phyloP scores from a whole-genome alignment of 495 filamentous ascomycete species.

The Cercophora scortea region DNA sequence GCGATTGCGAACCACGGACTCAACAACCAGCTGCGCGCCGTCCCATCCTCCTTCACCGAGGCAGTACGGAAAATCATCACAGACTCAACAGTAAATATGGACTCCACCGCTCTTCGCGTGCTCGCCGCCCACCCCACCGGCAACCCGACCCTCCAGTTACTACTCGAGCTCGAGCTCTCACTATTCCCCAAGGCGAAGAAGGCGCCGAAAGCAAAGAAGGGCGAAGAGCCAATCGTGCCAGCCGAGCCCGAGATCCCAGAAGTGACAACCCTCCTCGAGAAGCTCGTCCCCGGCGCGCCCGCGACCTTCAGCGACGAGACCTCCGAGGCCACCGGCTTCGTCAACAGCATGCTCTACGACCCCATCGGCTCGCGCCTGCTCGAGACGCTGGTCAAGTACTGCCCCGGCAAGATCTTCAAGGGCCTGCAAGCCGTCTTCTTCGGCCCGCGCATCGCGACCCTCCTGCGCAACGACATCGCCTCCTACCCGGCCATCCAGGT shows the following conservation, averaged over 20 bases:
- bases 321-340: slow-evolving; percentile 49
- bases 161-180: slow-evolving; percentile 75
- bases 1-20: slow-evolving; percentile 16
- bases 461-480: slow-evolving; percentile 83
- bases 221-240: slow-evolving; percentile 12
- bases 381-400: slow-evolving; percentile 71
- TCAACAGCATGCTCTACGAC: slow-evolving; percentile 82
- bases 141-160: slow-evolving; percentile 80
- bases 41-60: slow-evolving; percentile 69
- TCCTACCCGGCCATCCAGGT: slow-evolving; percentile 74
- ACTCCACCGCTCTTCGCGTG: slow-evolving; percentile 64
- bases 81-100: slow-evolving; percentile 61
- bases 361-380: slow-evolving; percentile 80
- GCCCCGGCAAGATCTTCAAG: slow-evolving; percentile 86
- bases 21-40: slow-evolving; percentile 40
- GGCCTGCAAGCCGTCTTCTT: slow-evolving; percentile 67
- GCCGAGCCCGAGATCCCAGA: background rate
- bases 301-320: slow-evolving; percentile 33
- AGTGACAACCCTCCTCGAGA: slow-evolving; percentile 22
- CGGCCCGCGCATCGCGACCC: slow-evolving; percentile 61
- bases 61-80: slow-evolving; percentile 72
- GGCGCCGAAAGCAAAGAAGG: slow-evolving; percentile 17
- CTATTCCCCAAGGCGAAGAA: slow-evolving; percentile 57
- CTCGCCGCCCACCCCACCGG: slow-evolving; percentile 81
- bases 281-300: slow-evolving; percentile 37